Evolutionary conservation across 2,329 filamentous ascomycete species (phyloP).

Genomic region (Bipolaris cookei): DNA sequence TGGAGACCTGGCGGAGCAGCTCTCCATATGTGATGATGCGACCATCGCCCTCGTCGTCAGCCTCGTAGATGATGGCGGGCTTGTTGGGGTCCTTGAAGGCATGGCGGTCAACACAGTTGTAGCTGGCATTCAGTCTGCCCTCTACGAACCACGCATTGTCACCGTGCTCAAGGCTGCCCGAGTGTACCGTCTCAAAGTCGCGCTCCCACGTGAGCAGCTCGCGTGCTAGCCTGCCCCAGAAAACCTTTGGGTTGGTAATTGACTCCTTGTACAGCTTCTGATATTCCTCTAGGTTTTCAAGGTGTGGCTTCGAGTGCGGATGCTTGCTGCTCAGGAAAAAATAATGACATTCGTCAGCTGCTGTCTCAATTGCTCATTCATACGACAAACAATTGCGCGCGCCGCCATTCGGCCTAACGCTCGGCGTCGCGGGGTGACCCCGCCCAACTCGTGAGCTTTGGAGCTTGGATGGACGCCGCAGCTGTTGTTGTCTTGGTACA

Average conservation of each 20-base stretch:
- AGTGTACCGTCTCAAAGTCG: constrained; percentile 89
- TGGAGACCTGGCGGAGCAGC: constrained; percentile 89
- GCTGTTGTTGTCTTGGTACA: constrained; percentile 20
- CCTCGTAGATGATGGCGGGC: constrained; percentile 98
- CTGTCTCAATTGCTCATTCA: constrained; percentile 2
- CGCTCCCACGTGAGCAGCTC: constrained; percentile 88
- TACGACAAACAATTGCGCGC: constrained; percentile 1
- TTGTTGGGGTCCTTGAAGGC: constrained; percentile 93
- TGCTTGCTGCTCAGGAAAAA: constrained; percentile 58
- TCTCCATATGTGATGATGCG: constrained; percentile 92
- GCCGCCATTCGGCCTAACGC: constrained; percentile 10
- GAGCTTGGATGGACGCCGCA: constrained; percentile 19
- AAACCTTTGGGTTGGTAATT: constrained; percentile 84
- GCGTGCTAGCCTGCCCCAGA: constrained; percentile 86
- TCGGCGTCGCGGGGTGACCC: constrained; percentile 44
- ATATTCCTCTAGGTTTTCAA: constrained; percentile 67
- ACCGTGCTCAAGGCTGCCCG: constrained; percentile 76
- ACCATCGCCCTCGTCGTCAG: constrained; percentile 85
- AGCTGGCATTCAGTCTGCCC: constrained; percentile 91
- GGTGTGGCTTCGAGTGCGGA: constrained; percentile 63
- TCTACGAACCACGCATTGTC: constrained; percentile 96
- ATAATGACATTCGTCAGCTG: constrained; percentile 19
- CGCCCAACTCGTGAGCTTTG: constrained; percentile 29
- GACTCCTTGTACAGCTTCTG: constrained; percentile 76
- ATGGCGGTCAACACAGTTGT: constrained; percentile 97